These are phyloP conservation scores for Singerocomus rubriflavus DNA, from an alignment of 1,284 basidiomycete species.

Conservation along the genomic window DNA sequence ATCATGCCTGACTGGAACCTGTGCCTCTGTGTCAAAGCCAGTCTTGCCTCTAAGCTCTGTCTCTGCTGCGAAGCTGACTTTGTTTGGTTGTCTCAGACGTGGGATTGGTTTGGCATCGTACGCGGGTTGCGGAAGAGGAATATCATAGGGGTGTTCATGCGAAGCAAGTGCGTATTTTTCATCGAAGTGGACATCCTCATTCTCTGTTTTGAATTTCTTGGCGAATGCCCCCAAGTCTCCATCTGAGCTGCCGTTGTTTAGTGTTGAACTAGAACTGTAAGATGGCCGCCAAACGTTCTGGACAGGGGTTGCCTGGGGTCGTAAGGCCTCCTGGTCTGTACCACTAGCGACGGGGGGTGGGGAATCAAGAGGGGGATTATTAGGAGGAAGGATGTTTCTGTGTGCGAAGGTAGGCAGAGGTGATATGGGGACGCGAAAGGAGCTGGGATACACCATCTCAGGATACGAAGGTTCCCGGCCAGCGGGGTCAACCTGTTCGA, in stretches of 20 bases:
- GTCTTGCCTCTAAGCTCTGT: constrained; percentile 13
- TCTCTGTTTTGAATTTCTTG: constrained; percentile 13
- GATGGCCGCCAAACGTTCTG: constrained; percentile 19
- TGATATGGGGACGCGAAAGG: constrained; percentile 9
- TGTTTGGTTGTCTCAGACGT: constrained; percentile 15
- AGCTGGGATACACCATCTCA: constrained; percentile 6
- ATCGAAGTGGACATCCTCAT: constrained; percentile 18
- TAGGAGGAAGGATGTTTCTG: constrained; percentile 1
- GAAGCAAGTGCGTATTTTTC: constrained; percentile 49
- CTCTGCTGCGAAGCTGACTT: constrained; percentile 24
- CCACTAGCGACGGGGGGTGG: constrained; percentile 10
- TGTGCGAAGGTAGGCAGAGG: constrained; percentile 6
- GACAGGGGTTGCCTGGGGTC: constrained; percentile 15
- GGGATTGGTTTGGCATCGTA: constrained; percentile 32
- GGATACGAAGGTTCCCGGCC: constrained; percentile 2
- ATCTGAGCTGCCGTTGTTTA: constrained; percentile 25
- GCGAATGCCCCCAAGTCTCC: constrained; percentile 23
- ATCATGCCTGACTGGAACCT: constrained; percentile 7
- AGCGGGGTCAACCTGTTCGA: constrained; percentile 1
- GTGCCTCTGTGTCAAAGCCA: constrained; percentile 28
- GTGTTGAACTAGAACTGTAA: constrained; percentile 33
- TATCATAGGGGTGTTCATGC: constrained; percentile 58
- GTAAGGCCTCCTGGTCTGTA: constrained; percentile 4
- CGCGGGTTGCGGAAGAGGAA: constrained; percentile 45
- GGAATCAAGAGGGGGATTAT: constrained; percentile 13